Evolutionary conservation across 805 yeast species (phyloP).

Genomic region (Soucietia sequanensis): DNA sequence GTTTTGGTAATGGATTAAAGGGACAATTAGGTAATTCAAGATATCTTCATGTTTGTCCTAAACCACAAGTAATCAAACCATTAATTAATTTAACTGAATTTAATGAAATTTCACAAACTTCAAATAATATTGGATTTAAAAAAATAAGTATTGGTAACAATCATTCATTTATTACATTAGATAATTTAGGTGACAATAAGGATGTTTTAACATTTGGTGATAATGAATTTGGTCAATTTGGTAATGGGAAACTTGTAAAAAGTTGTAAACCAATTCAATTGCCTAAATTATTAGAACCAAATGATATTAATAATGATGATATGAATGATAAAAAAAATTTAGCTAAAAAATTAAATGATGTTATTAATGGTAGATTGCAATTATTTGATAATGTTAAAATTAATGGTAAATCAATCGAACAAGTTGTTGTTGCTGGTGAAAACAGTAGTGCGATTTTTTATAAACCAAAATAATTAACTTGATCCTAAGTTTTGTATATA

Average conservation of each 20-base stretch:
- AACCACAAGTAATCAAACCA: slow-evolving; percentile 59
- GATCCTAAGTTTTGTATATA: too few relatives aligned
- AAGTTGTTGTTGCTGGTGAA: slow-evolving; percentile 62
- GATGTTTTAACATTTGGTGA: slow-evolving; percentile 83
- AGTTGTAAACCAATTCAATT: slow-evolving; percentile 50
- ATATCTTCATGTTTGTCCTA: slow-evolving; percentile 68
- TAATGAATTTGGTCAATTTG: slow-evolving; percentile 79
- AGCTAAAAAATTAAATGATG: slow-evolving; percentile 29
- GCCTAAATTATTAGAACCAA: slow-evolving; percentile 61
- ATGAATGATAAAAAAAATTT: slow-evolving; percentile 11
- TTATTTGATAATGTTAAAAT: slow-evolving; percentile 28
- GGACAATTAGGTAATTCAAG: slow-evolving; percentile 86
- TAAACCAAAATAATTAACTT: slow-evolving; percentile 29
- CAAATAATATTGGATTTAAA: slow-evolving; percentile 48
- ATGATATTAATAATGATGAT: slow-evolving; percentile 18
- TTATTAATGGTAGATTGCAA: slow-evolving; percentile 45
- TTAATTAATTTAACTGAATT: slow-evolving; percentile 51
- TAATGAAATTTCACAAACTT: slow-evolving; percentile 43
- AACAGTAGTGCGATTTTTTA: slow-evolving; percentile 65
- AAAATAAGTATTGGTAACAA: slow-evolving; percentile 61
- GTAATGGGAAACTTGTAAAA: slow-evolving; percentile 73
- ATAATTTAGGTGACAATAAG: slow-evolving; percentile 41
- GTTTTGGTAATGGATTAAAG: slow-evolving; percentile 80
- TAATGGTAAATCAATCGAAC: slow-evolving; percentile 40
- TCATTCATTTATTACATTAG: slow-evolving; percentile 60